Conservation (phyloP, 1,284 basidiomycete genomes). For the Cryptococcus sp. region DNA sequence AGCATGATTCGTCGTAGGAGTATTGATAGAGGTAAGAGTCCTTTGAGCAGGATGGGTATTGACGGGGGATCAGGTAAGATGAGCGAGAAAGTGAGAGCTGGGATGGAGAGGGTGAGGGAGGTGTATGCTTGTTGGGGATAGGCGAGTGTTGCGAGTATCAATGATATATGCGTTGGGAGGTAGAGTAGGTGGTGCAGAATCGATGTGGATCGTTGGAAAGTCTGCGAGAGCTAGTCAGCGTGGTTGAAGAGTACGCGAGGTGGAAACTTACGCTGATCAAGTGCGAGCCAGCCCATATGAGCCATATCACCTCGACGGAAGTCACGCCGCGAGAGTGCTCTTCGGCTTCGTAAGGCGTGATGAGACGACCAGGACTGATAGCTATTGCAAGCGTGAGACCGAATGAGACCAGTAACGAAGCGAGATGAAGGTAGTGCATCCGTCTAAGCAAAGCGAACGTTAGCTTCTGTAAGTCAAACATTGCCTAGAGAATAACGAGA, state of each 20-base stretch:
- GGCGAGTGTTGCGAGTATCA: slow-evolving; percentile 11
- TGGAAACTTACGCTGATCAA: slow-evolving; percentile 10
- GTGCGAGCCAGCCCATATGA: slow-evolving; percentile 13
- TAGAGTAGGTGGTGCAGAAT: slow-evolving; percentile 7
- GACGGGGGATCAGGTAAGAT: slow-evolving; percentile 15
- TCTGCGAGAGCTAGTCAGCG: slow-evolving; percentile 2
- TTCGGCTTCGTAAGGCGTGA: slow-evolving; percentile 17
- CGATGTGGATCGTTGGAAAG: slow-evolving; percentile 6
- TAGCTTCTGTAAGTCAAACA: background rate
- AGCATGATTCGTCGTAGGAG: slow-evolving; percentile 14
- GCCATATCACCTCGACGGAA: slow-evolving; percentile 18
- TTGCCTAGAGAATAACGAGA: too few species aligned
- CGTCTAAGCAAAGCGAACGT: slow-evolving; percentile 9
- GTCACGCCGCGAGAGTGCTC: background rate
- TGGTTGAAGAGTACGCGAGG: background rate
- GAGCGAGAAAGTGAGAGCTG: slow-evolving; percentile 21
- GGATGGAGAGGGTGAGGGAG: slow-evolving; percentile 26
- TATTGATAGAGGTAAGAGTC: slow-evolving; percentile 22
- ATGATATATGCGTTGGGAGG: slow-evolving; percentile 12
- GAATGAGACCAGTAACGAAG: slow-evolving; percentile 18
- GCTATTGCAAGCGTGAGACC: slow-evolving; percentile 18
- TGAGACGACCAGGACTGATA: slow-evolving; percentile 15
- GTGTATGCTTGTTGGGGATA: slow-evolving; percentile 11
- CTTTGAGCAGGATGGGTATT: slow-evolving; percentile 3
- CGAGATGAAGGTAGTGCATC: slow-evolving; percentile 20